phyloP scores from a whole-genome alignment of 805 yeast species.

The Phaffomyces antillensis region DNA sequence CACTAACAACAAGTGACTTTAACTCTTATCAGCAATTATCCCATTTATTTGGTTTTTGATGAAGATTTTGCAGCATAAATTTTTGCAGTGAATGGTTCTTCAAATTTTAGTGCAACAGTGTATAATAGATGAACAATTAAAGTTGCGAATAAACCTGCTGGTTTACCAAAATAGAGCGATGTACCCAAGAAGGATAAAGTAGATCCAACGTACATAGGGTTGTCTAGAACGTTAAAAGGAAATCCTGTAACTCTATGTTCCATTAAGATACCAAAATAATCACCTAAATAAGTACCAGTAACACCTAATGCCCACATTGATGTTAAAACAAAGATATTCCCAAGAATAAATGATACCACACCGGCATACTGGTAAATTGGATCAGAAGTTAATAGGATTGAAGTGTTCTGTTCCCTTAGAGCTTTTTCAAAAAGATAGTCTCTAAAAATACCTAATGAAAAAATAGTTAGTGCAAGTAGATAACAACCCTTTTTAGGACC shows the following conservation, averaged over 20 bases:
- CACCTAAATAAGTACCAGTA: constrained; percentile 95
- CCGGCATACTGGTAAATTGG: constrained; percentile 45
- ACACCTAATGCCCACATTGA: constrained; percentile 93
- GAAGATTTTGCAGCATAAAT: constrained; percentile 74
- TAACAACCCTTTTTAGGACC: constrained; percentile 78
- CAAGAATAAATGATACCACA: constrained; percentile 47
- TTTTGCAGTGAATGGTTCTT: constrained; percentile 92
- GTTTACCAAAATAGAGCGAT: constrained; percentile 81
- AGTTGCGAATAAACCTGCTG: constrained; percentile 76
- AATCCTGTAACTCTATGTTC: constrained; percentile 81
- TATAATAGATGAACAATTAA: constrained; percentile 76
- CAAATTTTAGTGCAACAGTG: constrained; percentile 74
- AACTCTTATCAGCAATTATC: no score
- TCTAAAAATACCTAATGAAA: constrained; percentile 75
- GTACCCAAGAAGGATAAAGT: constrained; percentile 85
- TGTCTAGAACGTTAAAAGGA: constrained; percentile 86
- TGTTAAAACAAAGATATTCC: constrained; percentile 71
- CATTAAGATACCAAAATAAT: constrained; percentile 95
- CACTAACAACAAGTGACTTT: no score
- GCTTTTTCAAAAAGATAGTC: constrained; percentile 73
- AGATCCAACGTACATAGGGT: constrained; percentile 97
- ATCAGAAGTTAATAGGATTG: constrained; percentile 39
- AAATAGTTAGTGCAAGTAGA: constrained; percentile 72
- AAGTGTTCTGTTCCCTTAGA: constrained; percentile 61
- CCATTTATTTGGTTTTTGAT: no score